Evolutionary conservation across 306 rosid species (phyloP), one percentile per base, ranked within the genome.

Genomic region (Cucumis melo): DNA sequence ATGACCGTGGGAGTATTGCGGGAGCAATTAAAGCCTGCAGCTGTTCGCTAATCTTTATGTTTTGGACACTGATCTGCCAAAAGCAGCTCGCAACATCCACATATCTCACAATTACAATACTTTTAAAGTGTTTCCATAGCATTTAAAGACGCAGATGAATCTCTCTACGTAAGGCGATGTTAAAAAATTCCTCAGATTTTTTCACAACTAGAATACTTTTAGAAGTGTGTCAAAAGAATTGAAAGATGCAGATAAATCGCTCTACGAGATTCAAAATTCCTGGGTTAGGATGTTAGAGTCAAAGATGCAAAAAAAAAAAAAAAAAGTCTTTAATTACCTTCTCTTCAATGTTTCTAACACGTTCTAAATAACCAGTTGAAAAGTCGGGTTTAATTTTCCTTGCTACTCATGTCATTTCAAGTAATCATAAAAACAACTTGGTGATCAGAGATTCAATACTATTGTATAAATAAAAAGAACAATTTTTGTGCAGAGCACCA

Each of bases 21-120:
- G 98, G 96, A 86, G 97, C 91, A 79, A 91, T 88, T 73, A 91
- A 27, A 84, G 96, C 94, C 80, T 91, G 98, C 82, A 93, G 66
- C 80, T 86, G 88, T 62, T 87, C 94, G 77, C 96, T 87, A 50
- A 91, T 87, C 74, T 85, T 87, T 81, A 93, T 80, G 81, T 91
- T 92, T 80, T 91, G 97, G 71, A 93, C 66, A 71, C 80, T 64
- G 61, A 93, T 91, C 98, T 93, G 98, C 81, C 74, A 84, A 10
- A 82, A 48, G 74, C 48, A 79, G 82, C 60, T 62, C 55, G 63
- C 74, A 67, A 67, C 74, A 67, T 67, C 56, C 74, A 68, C 55
- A 78, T 65, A 71, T 70, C 83, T 90, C 71, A 79, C 70, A 57
- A 63, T 23, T 70, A 59, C 36, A 41, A 67, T 42, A 12, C 74